These are phyloP conservation scores for Fraxinus pennsylvanica DNA, from an alignment of 257 asterid genomes.

Conservation along the genomic window DNA sequence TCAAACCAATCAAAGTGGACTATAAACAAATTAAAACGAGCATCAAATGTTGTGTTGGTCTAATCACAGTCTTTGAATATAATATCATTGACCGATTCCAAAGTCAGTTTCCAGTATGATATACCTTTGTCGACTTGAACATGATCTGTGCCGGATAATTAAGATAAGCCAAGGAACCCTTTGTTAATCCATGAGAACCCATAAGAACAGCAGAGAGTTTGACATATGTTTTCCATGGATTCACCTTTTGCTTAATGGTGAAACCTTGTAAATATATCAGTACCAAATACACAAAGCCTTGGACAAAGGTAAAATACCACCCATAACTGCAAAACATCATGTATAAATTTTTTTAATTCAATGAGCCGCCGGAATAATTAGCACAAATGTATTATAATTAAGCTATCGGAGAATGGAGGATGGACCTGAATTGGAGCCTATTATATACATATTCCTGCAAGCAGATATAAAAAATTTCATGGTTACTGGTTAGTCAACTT, in stretches of 20 bases:
- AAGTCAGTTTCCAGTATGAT: neutral
- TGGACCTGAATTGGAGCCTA: conserved; percentile 77
- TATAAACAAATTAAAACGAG: neutral
- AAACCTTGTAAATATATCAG: conserved; percentile 77
- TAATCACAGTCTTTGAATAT: neutral
- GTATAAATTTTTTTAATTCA: neutral
- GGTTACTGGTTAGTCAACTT: conserved; percentile 37
- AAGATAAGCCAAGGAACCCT: conserved; percentile 89
- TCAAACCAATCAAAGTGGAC: neutral
- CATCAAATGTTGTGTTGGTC: conserved; percentile 11
- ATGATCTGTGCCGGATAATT: conserved; percentile 96
- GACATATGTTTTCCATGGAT: conserved; percentile 86
- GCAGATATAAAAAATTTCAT: conserved; percentile 2
- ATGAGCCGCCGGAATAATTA: neutral
- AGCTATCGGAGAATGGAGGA: neutral
- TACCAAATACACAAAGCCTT: conserved; percentile 84
- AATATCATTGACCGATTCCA: neutral
- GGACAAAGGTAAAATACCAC: conserved; percentile 92
- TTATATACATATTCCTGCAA: conserved; percentile 90
- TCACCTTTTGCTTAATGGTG: conserved; percentile 93
- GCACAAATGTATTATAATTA: neutral
- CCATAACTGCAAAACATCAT: conserved; percentile 66
- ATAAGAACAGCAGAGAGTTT: conserved; percentile 89
- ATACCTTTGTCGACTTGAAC: conserved; percentile 96
- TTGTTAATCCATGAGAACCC: conserved; percentile 96